These are phyloP conservation scores for Crithidia acanthocephali DNA, from an alignment of 208 protist species.

Conservation along the genomic window DNA sequence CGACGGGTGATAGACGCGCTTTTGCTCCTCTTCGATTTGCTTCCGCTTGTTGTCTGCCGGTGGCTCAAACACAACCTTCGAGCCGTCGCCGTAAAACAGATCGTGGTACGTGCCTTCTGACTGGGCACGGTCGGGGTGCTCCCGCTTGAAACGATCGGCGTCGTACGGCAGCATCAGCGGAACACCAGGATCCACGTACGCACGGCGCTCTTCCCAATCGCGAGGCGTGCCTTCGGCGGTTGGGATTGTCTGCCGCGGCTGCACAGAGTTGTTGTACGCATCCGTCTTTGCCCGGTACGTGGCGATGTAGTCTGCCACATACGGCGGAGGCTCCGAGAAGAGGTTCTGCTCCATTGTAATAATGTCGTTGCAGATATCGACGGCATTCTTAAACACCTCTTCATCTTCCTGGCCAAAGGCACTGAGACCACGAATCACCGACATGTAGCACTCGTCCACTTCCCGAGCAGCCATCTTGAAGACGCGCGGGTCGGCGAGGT, in stretches of 20 bases:
- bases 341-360: conserved; percentile 67
- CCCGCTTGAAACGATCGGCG: conserved; percentile 39
- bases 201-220: conserved; percentile 42
- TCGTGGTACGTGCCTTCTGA: conserved; percentile 67
- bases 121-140: conserved; percentile 31
- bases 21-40: conserved; percentile 52
- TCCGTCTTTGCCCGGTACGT: conserved; percentile 9
- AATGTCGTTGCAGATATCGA: conserved; percentile 57
- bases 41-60: conserved; percentile 72
- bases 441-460: conserved; percentile 50
- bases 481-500: conserved; percentile 27
- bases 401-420: conserved; percentile 47
- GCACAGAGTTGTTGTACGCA: conserved; percentile 21
- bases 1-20: conserved; percentile 29
- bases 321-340: conserved; percentile 71
- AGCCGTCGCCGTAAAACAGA: conserved; percentile 75
- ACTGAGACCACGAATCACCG: conserved; percentile 53
- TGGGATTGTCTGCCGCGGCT: conserved; percentile 16
- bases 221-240: conserved; percentile 18
- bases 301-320: conserved; percentile 30
- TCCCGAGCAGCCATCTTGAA: conserved; percentile 45
- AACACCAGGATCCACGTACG: conserved; percentile 73
- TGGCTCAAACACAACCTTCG: conserved; percentile 53
- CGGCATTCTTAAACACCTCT: conserved; percentile 29
- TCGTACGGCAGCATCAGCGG: conserved; percentile 67